phyloP scores from a whole-genome alignment of 2,329 filamentous ascomycete genomes.

The Chaetoscypha palmicola region DNA sequence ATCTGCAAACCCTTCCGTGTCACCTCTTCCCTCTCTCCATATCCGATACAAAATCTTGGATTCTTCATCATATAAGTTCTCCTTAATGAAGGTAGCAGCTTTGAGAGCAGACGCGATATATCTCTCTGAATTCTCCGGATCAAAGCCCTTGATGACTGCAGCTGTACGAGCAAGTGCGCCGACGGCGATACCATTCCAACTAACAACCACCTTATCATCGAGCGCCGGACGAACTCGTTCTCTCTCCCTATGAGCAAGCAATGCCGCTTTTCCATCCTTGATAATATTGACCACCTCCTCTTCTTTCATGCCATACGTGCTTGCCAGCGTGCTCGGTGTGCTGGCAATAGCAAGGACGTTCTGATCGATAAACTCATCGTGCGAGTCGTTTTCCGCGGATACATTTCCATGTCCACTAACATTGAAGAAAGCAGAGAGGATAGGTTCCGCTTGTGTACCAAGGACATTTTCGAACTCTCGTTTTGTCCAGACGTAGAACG shows the following conservation, averaged over 20 bases:
- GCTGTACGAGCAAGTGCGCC: slow-evolving; percentile 70
- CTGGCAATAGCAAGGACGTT: slow-evolving; percentile 74
- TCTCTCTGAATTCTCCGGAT: slow-evolving; percentile 47
- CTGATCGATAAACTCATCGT: slow-evolving; percentile 91
- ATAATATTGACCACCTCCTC: slow-evolving; percentile 64
- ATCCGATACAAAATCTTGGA: slow-evolving; percentile 63
- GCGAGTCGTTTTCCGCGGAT: slow-evolving; percentile 70
- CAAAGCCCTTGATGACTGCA: slow-evolving; percentile 56
- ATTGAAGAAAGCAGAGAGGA: slow-evolving; percentile 79
- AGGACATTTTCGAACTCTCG: slow-evolving; percentile 78
- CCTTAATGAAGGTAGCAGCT: slow-evolving; percentile 65
- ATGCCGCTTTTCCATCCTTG: slow-evolving; percentile 55
- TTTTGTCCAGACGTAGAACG: slow-evolving; percentile 89
- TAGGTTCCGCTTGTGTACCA: slow-evolving; percentile 56
- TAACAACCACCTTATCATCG: slow-evolving; percentile 82
- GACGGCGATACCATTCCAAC: slow-evolving; percentile 86
- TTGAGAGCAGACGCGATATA: slow-evolving; percentile 61
- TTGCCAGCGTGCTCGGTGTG: slow-evolving; percentile 61
- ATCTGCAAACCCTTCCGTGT: slow-evolving; percentile 73
- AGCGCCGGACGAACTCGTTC: slow-evolving; percentile 70
- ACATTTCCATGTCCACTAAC: slow-evolving; percentile 83
- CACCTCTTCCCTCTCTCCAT: slow-evolving; percentile 59
- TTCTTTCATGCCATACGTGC: slow-evolving; percentile 65
- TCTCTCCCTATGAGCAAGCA: slow-evolving; percentile 64
- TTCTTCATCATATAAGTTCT: slow-evolving; percentile 62